These are phyloP conservation scores for Vigna unguiculata DNA, from an alignment of 306 rosid genomes.

Conservation along the genomic window DNA sequence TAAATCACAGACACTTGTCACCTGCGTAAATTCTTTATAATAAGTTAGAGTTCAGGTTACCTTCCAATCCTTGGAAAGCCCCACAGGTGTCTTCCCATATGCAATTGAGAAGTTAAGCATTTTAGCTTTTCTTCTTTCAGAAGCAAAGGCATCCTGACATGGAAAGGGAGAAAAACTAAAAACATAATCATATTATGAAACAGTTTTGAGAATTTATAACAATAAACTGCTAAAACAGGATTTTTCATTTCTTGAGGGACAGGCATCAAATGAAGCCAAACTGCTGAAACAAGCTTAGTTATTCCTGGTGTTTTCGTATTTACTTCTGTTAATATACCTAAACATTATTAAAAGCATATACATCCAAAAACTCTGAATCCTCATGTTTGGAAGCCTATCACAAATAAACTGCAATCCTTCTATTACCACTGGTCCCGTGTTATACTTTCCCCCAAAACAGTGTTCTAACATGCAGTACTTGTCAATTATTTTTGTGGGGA, in stretches of 20 bases:
- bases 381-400: conserved; percentile 10
- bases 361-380: conserved; percentile 16
- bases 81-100: conserved; percentile 93
- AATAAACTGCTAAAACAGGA: not conserved
- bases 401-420: conserved; percentile 14
- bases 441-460: conserved; percentile 1
- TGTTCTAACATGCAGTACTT: conserved; percentile 7
- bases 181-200: conserved; percentile 31
- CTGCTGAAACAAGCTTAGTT: conserved; percentile 2
- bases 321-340: conserved; percentile 9
- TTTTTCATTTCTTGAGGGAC: not conserved
- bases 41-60: conserved; percentile 49
- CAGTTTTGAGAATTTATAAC: conserved; percentile 3
- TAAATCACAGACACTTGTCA: conserved; percentile 2
- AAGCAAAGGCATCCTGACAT: conserved; percentile 80
- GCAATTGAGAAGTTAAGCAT: conserved; percentile 99
- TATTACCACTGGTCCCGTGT: not conserved
- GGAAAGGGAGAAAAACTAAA: conserved; percentile 8
- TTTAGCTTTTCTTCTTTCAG: conserved; percentile 97
- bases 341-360: conserved; percentile 10
- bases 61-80: conserved; percentile 96
- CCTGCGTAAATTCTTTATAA: conserved; percentile 2
- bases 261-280: not conserved
- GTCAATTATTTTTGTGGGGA: conserved; percentile 9
- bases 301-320: not conserved